phyloP scores from a whole-genome alignment of 129 eudicot genomes.

The Chrysanthemum makinoi region DNA sequence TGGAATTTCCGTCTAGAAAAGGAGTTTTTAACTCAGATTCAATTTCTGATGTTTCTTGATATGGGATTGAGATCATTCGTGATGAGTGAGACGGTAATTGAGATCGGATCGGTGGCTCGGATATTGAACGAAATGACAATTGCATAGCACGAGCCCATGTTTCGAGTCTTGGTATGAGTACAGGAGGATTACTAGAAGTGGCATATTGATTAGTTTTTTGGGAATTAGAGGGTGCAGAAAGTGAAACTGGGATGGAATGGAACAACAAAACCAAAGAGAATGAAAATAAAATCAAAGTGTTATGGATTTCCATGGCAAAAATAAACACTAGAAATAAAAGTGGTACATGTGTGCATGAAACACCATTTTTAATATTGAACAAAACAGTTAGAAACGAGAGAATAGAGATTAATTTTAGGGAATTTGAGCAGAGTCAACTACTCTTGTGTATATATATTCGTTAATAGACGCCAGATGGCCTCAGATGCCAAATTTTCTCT shows the following conservation, averaged over 20 bases:
- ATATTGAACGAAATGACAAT: slow-evolving; percentile 23
- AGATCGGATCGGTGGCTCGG: slow-evolving; percentile 12
- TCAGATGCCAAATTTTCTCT: not conserved
- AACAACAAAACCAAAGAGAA: slow-evolving; percentile 19
- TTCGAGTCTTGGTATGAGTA: slow-evolving; percentile 19
- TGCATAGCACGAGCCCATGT: slow-evolving; percentile 21
- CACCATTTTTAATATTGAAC: not conserved
- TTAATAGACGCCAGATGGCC: not conserved
- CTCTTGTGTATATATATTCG: not conserved
- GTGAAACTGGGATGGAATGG: slow-evolving; percentile 10
- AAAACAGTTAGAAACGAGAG: slow-evolving; percentile 15
- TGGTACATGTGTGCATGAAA: not conserved
- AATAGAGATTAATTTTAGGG: slow-evolving; percentile 15
- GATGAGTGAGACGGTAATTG: slow-evolving; percentile 17
- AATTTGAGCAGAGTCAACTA: not conserved
- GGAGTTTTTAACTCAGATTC: slow-evolving; percentile 8
- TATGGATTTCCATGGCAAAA: slow-evolving; percentile 13
- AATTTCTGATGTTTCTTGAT: not conserved
- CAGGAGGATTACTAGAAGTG: slow-evolving; percentile 6
- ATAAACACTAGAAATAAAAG: slow-evolving; percentile 1
- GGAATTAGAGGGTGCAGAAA: not conserved
- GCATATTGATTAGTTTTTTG: slow-evolving; percentile 1
- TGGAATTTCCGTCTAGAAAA: slow-evolving; percentile 26
- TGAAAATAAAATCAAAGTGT: not conserved
- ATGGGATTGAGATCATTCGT: slow-evolving; percentile 8